phyloP scores from a whole-genome alignment of 495 filamentous ascomycete species.

The Bacidia gigantensis region DNA sequence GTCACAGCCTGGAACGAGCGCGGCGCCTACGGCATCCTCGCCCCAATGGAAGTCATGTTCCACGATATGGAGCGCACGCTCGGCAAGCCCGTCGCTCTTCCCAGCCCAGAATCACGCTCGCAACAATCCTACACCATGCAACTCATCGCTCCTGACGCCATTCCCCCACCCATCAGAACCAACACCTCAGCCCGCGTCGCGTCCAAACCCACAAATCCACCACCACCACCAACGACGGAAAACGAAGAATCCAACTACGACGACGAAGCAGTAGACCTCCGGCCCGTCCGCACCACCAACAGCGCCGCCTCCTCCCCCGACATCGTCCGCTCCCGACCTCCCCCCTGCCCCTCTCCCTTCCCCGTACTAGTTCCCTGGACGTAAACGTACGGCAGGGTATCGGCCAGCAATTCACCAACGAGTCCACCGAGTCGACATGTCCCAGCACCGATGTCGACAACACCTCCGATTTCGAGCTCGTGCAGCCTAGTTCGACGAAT shows the following conservation, averaged over 20 bases:
- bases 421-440: not conserved
- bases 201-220: too few relatives aligned
- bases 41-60: conserved; percentile 83
- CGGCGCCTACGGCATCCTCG: conserved; percentile 69
- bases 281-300: not conserved
- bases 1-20: conserved; percentile 73
- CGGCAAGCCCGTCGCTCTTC: conserved; percentile 25
- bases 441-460: not conserved
- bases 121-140: conserved; percentile 1
- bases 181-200: too few relatives aligned
- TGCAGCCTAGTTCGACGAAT: not conserved
- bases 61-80: conserved; percentile 72
- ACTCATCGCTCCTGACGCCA: not conserved
- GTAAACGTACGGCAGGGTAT: not conserved
- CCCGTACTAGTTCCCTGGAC: too few relatives aligned
- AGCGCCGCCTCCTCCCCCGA: not conserved
- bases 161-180: too few relatives aligned
- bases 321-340: not conserved
- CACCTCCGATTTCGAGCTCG: not conserved
- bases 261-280: not conserved
- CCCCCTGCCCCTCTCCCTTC: too few relatives aligned
- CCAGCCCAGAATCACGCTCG: not conserved
- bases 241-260: not conserved
- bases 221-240: not conserved
- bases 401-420: not conserved